phyloP scores from a whole-genome alignment of 2,329 filamentous ascomycete genomes.

The Myriangium duriaei region DNA sequence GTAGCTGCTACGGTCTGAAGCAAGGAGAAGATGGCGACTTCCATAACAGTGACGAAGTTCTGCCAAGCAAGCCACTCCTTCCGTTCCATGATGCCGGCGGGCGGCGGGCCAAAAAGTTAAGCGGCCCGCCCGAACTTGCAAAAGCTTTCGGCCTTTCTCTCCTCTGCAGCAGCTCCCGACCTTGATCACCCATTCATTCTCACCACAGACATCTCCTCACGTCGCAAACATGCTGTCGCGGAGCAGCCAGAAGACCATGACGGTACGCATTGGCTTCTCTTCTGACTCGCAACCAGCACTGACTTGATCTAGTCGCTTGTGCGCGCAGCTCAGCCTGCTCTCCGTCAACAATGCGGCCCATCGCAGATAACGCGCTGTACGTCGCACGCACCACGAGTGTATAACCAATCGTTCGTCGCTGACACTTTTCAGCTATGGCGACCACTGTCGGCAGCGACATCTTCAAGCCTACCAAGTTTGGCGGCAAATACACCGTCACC shows the following conservation, averaged over 20 bases:
- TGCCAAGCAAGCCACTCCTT: neutral
- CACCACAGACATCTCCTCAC: conserved; percentile 33
- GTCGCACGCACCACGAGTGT: conserved; percentile 19
- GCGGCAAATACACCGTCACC: conserved; percentile 98
- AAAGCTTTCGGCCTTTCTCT: conserved; percentile 12
- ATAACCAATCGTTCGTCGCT: conserved; percentile 7
- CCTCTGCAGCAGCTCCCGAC: conserved; percentile 6
- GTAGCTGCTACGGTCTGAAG: no score
- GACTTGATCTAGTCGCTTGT: conserved; percentile 38
- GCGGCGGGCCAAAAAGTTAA: conserved; percentile 7
- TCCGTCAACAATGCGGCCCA: conserved; percentile 35
- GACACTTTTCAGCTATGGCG: conserved; percentile 43
- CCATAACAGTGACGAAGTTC: no score
- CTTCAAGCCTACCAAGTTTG: conserved; percentile 98
- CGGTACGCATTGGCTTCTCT: conserved; percentile 12
- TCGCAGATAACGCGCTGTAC: conserved; percentile 44
- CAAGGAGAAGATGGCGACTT: no score
- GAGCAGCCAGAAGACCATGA: conserved; percentile 18
- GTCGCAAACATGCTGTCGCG: conserved; percentile 35
- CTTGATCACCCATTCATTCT: conserved; percentile 11
- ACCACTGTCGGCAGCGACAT: conserved; percentile 79
- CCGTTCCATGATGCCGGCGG: neutral
- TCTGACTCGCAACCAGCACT: conserved; percentile 18
- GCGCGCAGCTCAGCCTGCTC: conserved; percentile 38
- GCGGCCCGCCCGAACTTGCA: conserved; percentile 10